Percentiles rank a stretch among this genome's conserved stretches.
These are phyloP conservation scores for Termitomyces sp. DNA, from an alignment of 768 basidiomycete genomes.

Conservation along the genomic window DNA sequence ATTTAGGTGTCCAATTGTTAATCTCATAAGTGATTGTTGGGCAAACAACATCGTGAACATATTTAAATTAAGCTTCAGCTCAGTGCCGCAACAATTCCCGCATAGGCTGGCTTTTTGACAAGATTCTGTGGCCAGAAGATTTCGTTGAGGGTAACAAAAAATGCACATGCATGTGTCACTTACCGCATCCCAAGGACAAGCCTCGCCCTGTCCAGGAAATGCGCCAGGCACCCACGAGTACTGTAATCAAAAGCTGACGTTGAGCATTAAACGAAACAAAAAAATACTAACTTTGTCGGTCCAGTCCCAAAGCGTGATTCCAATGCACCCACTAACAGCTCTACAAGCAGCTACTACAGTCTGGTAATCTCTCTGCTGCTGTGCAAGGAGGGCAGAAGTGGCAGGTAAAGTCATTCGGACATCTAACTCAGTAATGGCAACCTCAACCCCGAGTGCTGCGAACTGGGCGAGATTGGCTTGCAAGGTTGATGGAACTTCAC, in stretches of 20 bases:
- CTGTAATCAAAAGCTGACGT: conserved; percentile 1
- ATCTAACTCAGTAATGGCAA: conserved; percentile 67
- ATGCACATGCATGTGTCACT: background rate
- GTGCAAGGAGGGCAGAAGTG: conserved; percentile 39
- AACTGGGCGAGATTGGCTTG: conserved; percentile 45
- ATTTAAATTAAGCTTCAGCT: background rate
- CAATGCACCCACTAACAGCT: conserved; percentile 33
- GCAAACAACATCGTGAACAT: background rate
- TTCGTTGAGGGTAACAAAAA: background rate
- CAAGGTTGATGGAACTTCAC: conserved; percentile 43
- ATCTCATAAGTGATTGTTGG: background rate
- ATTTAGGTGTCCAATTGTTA: background rate
- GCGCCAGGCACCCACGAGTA: conserved; percentile 35
- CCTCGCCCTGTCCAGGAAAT: conserved; percentile 33
- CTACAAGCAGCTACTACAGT: conserved; percentile 52
- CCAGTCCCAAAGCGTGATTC: conserved; percentile 42
- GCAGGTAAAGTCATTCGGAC: conserved; percentile 54
- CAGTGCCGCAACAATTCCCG: conserved; percentile 33
- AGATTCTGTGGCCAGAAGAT: conserved; percentile 23
- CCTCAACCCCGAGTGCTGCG: conserved; percentile 56
- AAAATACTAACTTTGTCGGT: conserved; percentile 17
- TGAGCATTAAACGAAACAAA: background rate
- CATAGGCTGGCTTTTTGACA: conserved; percentile 38
- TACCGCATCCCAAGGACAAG: conserved; percentile 32
- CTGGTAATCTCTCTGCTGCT: conserved; percentile 56